Evolutionary conservation across 73 alveolate species (phyloP), one percentile per base, ranked within the genome.

Genomic region (Paramecium bursaria): DNA sequence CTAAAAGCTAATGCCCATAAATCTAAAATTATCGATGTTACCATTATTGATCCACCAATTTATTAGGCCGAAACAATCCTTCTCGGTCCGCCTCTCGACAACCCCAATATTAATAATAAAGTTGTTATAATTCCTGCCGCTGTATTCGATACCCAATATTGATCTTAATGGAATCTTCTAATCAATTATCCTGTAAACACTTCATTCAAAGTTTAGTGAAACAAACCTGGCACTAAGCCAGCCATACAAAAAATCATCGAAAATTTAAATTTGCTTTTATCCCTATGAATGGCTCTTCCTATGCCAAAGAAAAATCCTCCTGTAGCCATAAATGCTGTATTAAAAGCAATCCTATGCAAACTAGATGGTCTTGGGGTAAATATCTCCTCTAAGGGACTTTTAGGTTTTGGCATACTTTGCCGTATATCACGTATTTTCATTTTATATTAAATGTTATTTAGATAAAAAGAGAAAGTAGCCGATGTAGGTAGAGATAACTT

Each of bases 261-360:
- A 2, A 25, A 5, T 0, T 19, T 67, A 2, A 42, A 31, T 42
- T 35, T 67, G 13, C 50, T 25, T 22, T 33, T 1, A 67, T 67
- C 14, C 33, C 50, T 67, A 11, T 67, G 27, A 15, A 67, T 13
- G 0, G 82, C 82, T n/a, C 21, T 15, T 1, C 48, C 82, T 10
- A 67, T 67, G 46, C 82, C 82, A 67, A 19, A 35, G 44, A 67
- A 67, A 19, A n/a, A 67, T 42, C 82, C 82, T 39, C 60, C 33
- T 15, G 21, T 25, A 10, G 48, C 82, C 1, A 67, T 39, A 6
- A 47, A 26, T 10, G 22, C 4, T 2, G 82, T 67, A 14, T 67
- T 31, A 11, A 57, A n/a, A 9, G 44, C 21, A 1, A 67, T 67
- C 44, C 60, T 11, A 19, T 33, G 21, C 17, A 25, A 3, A 3